Base-by-base conservation (phyloP, 164 flowering plant species). In the Nymphaea thermarum region DNA sequence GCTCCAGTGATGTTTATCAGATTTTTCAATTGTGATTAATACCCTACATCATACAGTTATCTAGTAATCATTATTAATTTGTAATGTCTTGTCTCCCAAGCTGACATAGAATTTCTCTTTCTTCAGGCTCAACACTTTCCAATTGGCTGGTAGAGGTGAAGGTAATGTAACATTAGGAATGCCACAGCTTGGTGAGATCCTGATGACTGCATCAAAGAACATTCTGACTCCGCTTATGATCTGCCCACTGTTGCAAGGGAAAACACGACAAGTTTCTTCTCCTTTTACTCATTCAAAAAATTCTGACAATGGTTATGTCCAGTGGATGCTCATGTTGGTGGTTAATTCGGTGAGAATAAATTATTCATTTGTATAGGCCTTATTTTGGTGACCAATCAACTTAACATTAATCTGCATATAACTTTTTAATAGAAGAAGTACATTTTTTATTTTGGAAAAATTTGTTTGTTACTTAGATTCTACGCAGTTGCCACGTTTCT, bases 91-190 rank as follows among this genome's bases (percentile, higher is more conserved):
- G 7, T 47, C 12, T 7, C 12, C 11, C 55, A 47, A 47, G 7
- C 7, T 47, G 55, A 47, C 11, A 47, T n/a, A 3, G 64, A 61
- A 61, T 8, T 61, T 6, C 8, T n/a, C 16, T 73, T 43, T 43
- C 79, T 71, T 74, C 89, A 94, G 99, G 66, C 80, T 95, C 75
- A 95, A 95, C 75, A 95, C 98, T 59, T 95, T 95, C 77, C 99
- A 95, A 82, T 87, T 82, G 77, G 99, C 99, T 67, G 99, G 98
- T 4, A 87, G 88, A 67, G 98, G 98, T 66, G 99, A 90, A 71
- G 79, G 85, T 91, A 95, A 95, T 79, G 99, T 95, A 53, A 95
- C 98, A 4, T 85, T 95, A 16, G 99, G 99, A 74, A 90, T 95
- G 68, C 99, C 99, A 71, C 97, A 98, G 66, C 79, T 95, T 57